Conservation (phyloP, 2,329 filamentous ascomycete species). For the Lojkania enalia region DNA sequence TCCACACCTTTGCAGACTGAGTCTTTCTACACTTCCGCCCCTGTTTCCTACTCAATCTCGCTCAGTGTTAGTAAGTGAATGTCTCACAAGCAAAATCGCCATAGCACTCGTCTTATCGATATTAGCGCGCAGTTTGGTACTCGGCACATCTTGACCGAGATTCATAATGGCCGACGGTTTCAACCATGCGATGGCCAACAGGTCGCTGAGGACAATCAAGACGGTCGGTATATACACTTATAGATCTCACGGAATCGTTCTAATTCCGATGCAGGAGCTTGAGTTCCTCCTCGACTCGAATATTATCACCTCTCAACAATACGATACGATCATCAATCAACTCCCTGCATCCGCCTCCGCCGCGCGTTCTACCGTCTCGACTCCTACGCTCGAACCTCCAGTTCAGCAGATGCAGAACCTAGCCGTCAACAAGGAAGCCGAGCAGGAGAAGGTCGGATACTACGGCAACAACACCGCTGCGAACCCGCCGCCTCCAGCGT, state of each 20-base stretch:
- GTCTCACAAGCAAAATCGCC: too few species aligned
- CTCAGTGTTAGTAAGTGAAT: too few species aligned
- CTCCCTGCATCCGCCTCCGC: conserved; percentile 72
- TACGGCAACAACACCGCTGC: conserved; percentile 42
- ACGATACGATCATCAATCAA: conserved; percentile 72
- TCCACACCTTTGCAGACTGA: too few species aligned
- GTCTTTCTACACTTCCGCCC: too few species aligned
- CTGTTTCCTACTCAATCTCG: too few species aligned
- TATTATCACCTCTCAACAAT: conserved; percentile 74
- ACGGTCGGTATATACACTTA: conserved; percentile 61
- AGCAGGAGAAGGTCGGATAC: conserved; percentile 46
- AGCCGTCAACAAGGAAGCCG: conserved; percentile 34
- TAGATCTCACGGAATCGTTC: conserved; percentile 10
- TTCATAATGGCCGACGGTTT: conserved; percentile 50
- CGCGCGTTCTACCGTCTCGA: conserved; percentile 65
- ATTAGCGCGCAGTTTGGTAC: too few species aligned
- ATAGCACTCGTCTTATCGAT: too few species aligned
- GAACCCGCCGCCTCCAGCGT: conserved; percentile 50
- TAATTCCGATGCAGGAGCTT: conserved; percentile 67
- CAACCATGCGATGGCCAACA: conserved; percentile 69
- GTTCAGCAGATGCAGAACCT: conserved; percentile 40
- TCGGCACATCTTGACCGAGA: too few species aligned
- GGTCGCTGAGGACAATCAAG: conserved; percentile 85
- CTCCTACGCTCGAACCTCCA: conserved; percentile 35
- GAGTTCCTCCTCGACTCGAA: conserved; percentile 84